These are phyloP conservation scores for Candida tropicalis DNA, from an alignment of 1,139 yeast genomes.

Conservation along the genomic window DNA sequence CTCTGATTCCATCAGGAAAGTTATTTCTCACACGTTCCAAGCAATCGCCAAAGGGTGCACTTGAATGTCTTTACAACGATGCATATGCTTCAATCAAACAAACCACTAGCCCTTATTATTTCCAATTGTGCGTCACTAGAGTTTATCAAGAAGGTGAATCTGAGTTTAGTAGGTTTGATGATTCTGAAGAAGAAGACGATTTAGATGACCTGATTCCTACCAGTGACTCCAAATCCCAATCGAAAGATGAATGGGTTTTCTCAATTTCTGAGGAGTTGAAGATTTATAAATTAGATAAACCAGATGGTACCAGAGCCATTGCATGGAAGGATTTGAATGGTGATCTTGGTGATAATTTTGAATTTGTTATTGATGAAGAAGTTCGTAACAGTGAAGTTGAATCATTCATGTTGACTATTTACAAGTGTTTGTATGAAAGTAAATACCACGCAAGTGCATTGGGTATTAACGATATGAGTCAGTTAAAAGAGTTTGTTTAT, in stretches of 20 bases:
- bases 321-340: constrained; percentile 86
- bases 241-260: constrained; percentile 67
- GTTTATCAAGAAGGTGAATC: constrained; percentile 71
- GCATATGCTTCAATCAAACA: constrained; percentile 74
- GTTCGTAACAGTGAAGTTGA: constrained; percentile 60
- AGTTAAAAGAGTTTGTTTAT: constrained; percentile 59
- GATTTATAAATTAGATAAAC: constrained; percentile 41
- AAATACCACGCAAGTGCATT: constrained; percentile 63
- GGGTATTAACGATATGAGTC: constrained; percentile 42
- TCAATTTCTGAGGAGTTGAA: constrained; percentile 64
- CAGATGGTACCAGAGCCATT: constrained; percentile 48
- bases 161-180: constrained; percentile 45
- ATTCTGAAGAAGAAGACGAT: constrained; percentile 59
- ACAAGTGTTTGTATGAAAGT: constrained; percentile 75
- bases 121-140: constrained; percentile 71
- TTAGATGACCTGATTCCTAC: constrained; percentile 42
- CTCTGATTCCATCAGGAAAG: constrained; percentile 78
- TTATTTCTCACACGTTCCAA: constrained; percentile 74
- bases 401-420: constrained; percentile 62
- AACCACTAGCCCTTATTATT: constrained; percentile 65
- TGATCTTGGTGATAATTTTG: constrained; percentile 84
- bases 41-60: constrained; percentile 80
- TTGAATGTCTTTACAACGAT: constrained; percentile 82
- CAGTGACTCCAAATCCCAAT: constrained; percentile 16
- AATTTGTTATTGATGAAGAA: constrained; percentile 72